These are phyloP conservation scores for Fusarium algeriense DNA, from an alignment of 2,329 filamentous ascomycete genomes.

Conservation along the genomic window DNA sequence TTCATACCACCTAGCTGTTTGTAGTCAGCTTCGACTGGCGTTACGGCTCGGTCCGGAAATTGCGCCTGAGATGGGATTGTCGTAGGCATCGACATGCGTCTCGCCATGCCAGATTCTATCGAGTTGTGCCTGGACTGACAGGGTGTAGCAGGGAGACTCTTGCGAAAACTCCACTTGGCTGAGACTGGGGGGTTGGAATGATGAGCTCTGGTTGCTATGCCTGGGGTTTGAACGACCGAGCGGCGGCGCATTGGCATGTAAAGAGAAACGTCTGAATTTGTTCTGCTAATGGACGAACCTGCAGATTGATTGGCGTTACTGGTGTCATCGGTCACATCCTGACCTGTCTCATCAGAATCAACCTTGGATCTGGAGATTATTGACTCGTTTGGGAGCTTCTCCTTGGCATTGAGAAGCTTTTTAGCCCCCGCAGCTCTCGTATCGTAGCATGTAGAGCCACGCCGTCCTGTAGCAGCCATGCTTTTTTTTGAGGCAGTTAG, in stretches of 20 bases:
- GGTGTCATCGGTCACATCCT: slow-evolving; percentile 42
- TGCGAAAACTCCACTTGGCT: slow-evolving; percentile 52
- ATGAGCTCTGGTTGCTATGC: slow-evolving; percentile 61
- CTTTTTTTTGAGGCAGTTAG: slow-evolving; percentile 37
- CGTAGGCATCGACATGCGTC: slow-evolving; percentile 53
- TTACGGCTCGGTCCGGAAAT: slow-evolving; percentile 47
- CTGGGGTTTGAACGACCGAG: slow-evolving; percentile 62
- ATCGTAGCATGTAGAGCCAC: slow-evolving; percentile 35
- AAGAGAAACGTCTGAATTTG: slow-evolving; percentile 62
- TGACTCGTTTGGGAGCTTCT: slow-evolving; percentile 30
- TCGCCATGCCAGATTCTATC: slow-evolving; percentile 53
- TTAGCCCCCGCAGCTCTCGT: slow-evolving; percentile 37
- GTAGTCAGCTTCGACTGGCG: slow-evolving; percentile 67
- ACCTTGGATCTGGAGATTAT: slow-evolving; percentile 24
- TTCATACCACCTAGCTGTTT: slow-evolving; percentile 72
- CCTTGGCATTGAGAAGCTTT: slow-evolving; percentile 26
- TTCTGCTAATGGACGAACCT: slow-evolving; percentile 39
- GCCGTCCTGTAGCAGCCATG: slow-evolving; percentile 25
- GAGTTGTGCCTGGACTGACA: slow-evolving; percentile 55
- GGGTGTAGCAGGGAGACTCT: slow-evolving; percentile 55
- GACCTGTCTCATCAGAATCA: slow-evolving; percentile 26
- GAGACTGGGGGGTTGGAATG: slow-evolving; percentile 39
- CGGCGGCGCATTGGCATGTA: slow-evolving; percentile 63
- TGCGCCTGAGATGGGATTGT: slow-evolving; percentile 30
- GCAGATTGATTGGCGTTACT: slow-evolving; percentile 37